phyloP scores from a whole-genome alignment of 495 filamentous ascomycete species.

The Barbatosphaeria neglecta region DNA sequence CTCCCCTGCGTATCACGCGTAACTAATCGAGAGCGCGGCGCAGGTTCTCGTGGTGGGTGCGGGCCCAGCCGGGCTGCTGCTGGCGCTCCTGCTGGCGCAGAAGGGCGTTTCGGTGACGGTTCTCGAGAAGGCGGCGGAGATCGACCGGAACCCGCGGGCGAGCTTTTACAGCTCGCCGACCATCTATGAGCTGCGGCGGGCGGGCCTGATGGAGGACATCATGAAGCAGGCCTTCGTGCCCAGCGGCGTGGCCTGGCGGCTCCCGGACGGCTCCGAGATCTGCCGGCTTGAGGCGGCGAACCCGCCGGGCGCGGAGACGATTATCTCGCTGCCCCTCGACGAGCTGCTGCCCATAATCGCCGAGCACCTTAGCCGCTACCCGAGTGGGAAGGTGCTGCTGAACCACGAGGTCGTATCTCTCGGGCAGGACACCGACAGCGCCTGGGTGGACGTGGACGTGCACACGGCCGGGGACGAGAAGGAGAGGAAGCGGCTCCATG shows the following conservation, averaged over 20 bases:
- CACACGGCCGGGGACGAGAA: conserved; percentile 7
- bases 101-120: conserved; percentile 30
- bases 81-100: conserved; percentile 31
- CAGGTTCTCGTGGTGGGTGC: conserved; percentile 36
- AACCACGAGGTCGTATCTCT: conserved; percentile 22
- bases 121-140: conserved; percentile 23
- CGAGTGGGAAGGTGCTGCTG: conserved; percentile 20
- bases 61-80: conserved; percentile 34
- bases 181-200: conserved; percentile 28
- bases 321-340: conserved; percentile 34
- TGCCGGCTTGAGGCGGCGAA: conserved; percentile 15
- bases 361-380: conserved; percentile 21
- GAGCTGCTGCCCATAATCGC: conserved; percentile 11
- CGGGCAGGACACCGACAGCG: conserved; percentile 23
- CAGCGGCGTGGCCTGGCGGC: conserved; percentile 29
- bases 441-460: conserved; percentile 27
- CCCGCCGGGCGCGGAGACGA: conserved; percentile 23
- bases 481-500: too few species aligned
- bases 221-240: conserved; percentile 23
- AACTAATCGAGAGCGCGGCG: too few species aligned
- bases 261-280: conserved; percentile 26
- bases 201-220: conserved; percentile 34
- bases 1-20: too few species aligned
- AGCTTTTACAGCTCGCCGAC: conserved; percentile 34
- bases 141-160: conserved; percentile 37